Percentiles rank a stretch among this genome's conserved stretches.
These are phyloP conservation scores for Nitzschia sp. DNA, from an alignment of 108 stramenopile species.

Conservation along the genomic window DNA sequence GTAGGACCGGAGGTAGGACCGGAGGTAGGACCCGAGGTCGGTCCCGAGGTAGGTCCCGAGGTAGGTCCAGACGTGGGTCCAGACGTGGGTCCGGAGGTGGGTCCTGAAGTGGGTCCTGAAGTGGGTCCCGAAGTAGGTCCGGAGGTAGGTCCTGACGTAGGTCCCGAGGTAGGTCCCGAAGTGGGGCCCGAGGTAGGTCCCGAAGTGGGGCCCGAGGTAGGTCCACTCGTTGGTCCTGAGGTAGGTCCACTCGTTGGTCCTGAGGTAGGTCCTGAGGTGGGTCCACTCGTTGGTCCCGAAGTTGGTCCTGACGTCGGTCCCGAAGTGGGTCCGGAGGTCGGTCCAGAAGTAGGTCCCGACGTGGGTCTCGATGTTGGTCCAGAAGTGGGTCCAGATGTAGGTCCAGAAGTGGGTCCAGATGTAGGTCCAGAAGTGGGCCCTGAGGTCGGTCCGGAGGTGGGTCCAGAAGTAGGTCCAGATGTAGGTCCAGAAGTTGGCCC, in stretches of 20 bases:
- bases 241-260: constrained; percentile 3
- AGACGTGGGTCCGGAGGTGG: neutral
- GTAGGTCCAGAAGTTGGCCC: constrained; percentile 11
- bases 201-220: neutral
- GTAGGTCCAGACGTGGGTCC: constrained; percentile 8
- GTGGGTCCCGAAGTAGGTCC: constrained; percentile 6
- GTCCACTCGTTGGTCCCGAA: neutral
- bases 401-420: constrained; percentile 24
- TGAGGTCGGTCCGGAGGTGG: neutral
- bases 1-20: constrained; percentile 10
- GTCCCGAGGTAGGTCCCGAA: constrained; percentile 7
- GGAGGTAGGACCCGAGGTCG: constrained; percentile 1
- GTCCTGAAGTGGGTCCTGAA: neutral
- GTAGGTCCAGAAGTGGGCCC: constrained; percentile 18
- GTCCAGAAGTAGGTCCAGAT: constrained; percentile 10
- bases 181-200: constrained; percentile 7
- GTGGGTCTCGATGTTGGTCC: constrained; percentile 3
- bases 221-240: constrained; percentile 1
- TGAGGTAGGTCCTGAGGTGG: constrained; percentile 1
- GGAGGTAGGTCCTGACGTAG: neutral
- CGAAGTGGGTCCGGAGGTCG: neutral
- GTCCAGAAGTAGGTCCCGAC: neutral
- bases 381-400: constrained; percentile 20
- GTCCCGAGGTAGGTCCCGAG: constrained; percentile 1
- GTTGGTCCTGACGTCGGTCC: constrained; percentile 23